These are phyloP conservation scores for Pezicula rhizophila DNA, from an alignment of 2,329 filamentous ascomycete species.

Conservation along the genomic window DNA sequence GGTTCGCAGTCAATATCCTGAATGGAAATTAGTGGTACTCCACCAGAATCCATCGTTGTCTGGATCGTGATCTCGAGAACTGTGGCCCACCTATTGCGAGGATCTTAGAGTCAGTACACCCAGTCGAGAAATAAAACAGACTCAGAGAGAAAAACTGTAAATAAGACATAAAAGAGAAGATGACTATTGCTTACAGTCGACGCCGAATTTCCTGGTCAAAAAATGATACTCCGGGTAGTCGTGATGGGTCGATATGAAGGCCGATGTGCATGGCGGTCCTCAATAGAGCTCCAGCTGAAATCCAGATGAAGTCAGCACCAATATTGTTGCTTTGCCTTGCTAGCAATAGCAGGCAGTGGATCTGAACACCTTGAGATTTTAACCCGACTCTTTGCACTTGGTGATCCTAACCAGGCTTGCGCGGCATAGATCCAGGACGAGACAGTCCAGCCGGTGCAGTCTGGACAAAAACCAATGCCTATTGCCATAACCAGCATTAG, in stretches of 20 bases:
- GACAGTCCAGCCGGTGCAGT: constrained; percentile 12
- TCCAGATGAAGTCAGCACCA: constrained; percentile 44
- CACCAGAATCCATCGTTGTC: constrained; percentile 42
- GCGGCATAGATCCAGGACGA: constrained; percentile 19
- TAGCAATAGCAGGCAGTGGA: constrained; percentile 43
- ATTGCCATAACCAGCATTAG: constrained; percentile 21
- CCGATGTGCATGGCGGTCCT: constrained; percentile 50
- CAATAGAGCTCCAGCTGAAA: constrained; percentile 41
- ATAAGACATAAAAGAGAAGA: too few relatives aligned
- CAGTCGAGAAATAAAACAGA: too few relatives aligned
- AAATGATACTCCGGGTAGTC: constrained; percentile 39
- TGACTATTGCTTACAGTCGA: constrained; percentile 27
- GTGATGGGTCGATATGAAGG: constrained; percentile 47
- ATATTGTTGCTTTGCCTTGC: constrained; percentile 42
- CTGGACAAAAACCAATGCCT: constrained; percentile 7
- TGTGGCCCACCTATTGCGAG: constrained; percentile 37
- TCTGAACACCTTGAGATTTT: constrained; percentile 42
- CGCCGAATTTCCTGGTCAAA: constrained; percentile 46
- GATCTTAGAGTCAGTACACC: too few relatives aligned
- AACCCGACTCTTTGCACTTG: constrained; percentile 40
- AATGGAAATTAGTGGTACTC: constrained; percentile 39
- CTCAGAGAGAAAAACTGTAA: too few relatives aligned
- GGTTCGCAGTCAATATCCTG: constrained; percentile 42
- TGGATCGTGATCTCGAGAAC: constrained; percentile 46
- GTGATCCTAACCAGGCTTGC: constrained; percentile 16